A percentile compares a stretch with the other conserved stretches of the same genome.
Evolutionary conservation across 2,329 filamentous ascomycete species (phyloP).

Genomic region (Neonectria sp.): DNA sequence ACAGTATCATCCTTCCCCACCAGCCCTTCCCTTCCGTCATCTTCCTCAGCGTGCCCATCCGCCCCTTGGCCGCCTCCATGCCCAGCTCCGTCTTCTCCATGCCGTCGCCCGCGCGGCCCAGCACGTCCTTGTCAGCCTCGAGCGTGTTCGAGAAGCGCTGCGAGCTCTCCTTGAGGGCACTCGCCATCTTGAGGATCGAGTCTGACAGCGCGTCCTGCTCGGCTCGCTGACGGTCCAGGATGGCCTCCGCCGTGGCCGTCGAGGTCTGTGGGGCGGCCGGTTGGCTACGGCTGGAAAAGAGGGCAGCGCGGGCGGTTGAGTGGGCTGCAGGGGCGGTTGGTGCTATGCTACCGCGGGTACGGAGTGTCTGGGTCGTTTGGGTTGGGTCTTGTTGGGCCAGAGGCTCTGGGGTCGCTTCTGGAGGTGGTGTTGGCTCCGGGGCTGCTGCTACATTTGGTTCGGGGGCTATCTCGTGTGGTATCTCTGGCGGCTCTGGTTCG

Average conservation of each 20-base stretch:
- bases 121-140: conserved; percentile 79
- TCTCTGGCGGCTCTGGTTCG: conserved; percentile 66
- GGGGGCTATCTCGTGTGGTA: conserved; percentile 35
- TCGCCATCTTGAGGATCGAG: conserved; percentile 86
- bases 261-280: conserved; percentile 56
- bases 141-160: conserved; percentile 79
- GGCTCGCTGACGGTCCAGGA: conserved; percentile 81
- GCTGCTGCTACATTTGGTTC: conserved; percentile 26
- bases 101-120: conserved; percentile 79
- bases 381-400: conserved; percentile 44
- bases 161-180: conserved; percentile 82
- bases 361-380: conserved; percentile 54
- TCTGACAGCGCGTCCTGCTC: conserved; percentile 89
- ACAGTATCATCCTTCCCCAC: conserved; percentile 88
- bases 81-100: conserved; percentile 83
- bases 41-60: conserved; percentile 82
- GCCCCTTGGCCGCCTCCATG: conserved; percentile 81
- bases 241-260: conserved; percentile 74
- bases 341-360: conserved; percentile 49
- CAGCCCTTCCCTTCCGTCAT: conserved; percentile 93
- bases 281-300: conserved; percentile 60
- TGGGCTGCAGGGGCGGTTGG: conserved; percentile 46
- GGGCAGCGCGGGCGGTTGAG: conserved; percentile 58
- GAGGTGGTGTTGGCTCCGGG: conserved; percentile 27
- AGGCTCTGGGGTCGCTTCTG: conserved; percentile 26